Conservation (phyloP, 805 yeast species). For the Dipodascus geniculatus region DNA sequence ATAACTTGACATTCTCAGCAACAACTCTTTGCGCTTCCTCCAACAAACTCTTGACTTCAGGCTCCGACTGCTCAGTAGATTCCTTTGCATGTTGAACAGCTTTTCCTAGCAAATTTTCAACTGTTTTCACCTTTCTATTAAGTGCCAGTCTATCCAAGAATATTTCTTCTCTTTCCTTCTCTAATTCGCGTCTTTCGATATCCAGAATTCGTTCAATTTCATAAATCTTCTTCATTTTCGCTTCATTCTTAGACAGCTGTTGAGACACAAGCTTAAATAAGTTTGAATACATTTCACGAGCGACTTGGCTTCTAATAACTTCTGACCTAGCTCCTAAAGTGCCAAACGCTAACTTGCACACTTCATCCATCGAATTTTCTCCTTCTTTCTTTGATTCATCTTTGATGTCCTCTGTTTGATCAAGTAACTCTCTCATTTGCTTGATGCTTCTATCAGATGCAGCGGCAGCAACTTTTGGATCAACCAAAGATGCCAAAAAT, state of each 20-base stretch:
- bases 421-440: conserved; percentile 41
- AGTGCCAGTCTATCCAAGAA: conserved; percentile 62
- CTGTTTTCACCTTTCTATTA: conserved; percentile 44
- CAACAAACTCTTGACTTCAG: conserved; percentile 14
- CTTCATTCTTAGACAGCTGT: conserved; percentile 62
- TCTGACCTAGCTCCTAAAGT: conserved; percentile 67
- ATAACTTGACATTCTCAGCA: conserved; percentile 8
- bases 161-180: conserved; percentile 30
- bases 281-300: conserved; percentile 49
- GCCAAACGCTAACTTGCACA: conserved; percentile 61
- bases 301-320: conserved; percentile 53
- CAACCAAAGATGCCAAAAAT: conserved; percentile 74
- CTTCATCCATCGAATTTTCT: conserved; percentile 35
- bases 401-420: conserved; percentile 4
- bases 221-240: conserved; percentile 55
- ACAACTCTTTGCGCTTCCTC: conserved; percentile 13
- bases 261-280: conserved; percentile 55
- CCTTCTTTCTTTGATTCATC: conserved; percentile 5
- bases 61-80: too few relatives aligned
- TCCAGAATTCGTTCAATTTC: conserved; percentile 48
- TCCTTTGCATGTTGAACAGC: conserved; percentile 34
- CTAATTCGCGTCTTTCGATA: conserved; percentile 32
- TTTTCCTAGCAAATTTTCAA: conserved; percentile 40
- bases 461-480: conserved; percentile 73
- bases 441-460: conserved; percentile 46